Evolutionary conservation across 345 rosid genomes (phyloP).

Genomic region (Salix dunnii): DNA sequence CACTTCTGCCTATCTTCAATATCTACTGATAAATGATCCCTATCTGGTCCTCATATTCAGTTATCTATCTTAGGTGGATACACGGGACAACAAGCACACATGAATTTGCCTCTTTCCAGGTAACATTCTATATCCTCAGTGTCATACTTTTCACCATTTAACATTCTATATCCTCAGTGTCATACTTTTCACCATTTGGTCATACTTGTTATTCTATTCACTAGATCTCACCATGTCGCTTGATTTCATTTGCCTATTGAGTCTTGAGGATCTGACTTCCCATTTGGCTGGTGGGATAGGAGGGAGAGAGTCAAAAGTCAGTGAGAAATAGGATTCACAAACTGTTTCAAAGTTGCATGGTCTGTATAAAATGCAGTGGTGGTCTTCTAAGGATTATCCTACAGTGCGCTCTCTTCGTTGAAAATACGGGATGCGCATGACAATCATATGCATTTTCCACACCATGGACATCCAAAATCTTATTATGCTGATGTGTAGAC

Average conservation of each 20-base stretch:
- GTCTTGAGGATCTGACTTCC: neutral
- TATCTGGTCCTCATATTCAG: constrained; percentile 7
- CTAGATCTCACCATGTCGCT: neutral
- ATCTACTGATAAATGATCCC: neutral
- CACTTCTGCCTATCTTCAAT: neutral
- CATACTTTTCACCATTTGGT: neutral
- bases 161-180: constrained; percentile 4
- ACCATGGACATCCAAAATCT: neutral
- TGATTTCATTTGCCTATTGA: neutral
- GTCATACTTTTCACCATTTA: constrained; percentile 3
- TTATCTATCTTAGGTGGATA: constrained; percentile 38
- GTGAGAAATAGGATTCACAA: neutral
- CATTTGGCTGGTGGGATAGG: neutral
- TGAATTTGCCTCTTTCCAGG: constrained; percentile 39
- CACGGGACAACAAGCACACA: constrained; percentile 39
- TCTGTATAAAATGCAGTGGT: neutral
- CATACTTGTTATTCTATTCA: neutral
- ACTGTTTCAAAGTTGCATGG: neutral
- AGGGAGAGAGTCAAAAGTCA: neutral
- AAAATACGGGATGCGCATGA: neutral
- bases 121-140: constrained; percentile 18
- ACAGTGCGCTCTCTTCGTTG: neutral
- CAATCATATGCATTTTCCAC: neutral
- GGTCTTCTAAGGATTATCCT: neutral
- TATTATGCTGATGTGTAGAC: neutral